Percentiles rank a stretch among this genome's conserved stretches.
Evolutionary conservation across 805 yeast species (phyloP).

Genomic region (Cyberlindnera mississippiensis): DNA sequence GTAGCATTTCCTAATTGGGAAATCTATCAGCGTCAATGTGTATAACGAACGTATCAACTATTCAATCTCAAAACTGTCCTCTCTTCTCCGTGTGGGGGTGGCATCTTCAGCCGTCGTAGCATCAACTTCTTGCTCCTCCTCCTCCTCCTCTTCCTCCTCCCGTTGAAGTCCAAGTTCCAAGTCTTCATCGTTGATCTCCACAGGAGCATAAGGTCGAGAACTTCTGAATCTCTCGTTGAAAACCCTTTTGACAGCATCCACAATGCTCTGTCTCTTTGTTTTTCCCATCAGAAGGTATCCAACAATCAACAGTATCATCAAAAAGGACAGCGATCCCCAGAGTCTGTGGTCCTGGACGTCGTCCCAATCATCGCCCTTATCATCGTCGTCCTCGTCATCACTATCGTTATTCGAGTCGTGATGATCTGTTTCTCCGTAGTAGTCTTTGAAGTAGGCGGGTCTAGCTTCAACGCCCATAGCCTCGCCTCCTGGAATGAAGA

Average conservation of each 20-base stretch:
- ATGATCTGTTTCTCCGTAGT: conserved; percentile 24
- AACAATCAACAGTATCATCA: conserved; percentile 29
- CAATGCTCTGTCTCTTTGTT: conserved; percentile 21
- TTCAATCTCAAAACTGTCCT: not conserved
- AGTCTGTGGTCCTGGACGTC: conserved; percentile 30
- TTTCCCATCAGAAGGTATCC: conserved; percentile 35
- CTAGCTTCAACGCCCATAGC: conserved; percentile 35
- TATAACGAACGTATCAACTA: not conserved
- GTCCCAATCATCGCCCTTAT: conserved; percentile 36
- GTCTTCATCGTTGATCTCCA: conserved; percentile 10
- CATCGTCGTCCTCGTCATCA: conserved; percentile 29
- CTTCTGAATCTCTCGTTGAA: conserved; percentile 9
- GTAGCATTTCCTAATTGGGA: no score
- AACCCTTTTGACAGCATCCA: conserved; percentile 13
- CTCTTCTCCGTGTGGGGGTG: not conserved
- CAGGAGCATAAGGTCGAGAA: conserved; percentile 1
- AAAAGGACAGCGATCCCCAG: conserved; percentile 35
- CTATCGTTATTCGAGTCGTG: no score
- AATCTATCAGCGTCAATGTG: no score
- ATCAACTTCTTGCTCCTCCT: not conserved
- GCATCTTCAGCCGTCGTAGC: no score
- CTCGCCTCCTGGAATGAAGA: conserved; percentile 54
- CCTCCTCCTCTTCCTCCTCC: conserved; percentile 11
- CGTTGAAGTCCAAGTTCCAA: conserved; percentile 17
- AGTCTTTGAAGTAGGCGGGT: conserved; percentile 36